Percentiles rank a stretch among this genome's conserved stretches.
phyloP scores from a whole-genome alignment of 345 rosid species.

The Pistacia integerrima region DNA sequence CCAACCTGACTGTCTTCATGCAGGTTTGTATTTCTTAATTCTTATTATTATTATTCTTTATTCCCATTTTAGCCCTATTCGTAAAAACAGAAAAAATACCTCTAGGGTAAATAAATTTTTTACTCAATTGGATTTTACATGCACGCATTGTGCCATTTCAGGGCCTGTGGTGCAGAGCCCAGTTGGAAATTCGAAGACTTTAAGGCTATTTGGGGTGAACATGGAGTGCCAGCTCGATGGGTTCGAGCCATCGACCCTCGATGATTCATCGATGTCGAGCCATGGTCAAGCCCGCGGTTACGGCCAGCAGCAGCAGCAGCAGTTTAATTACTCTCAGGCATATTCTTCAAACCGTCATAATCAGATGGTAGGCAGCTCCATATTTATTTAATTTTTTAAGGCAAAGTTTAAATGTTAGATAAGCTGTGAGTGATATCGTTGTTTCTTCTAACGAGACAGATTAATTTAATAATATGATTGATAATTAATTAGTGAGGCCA shows the following conservation, averaged over 20 bases:
- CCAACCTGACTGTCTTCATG: conserved; percentile 64
- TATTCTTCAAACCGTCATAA: conserved; percentile 32
- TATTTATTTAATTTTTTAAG: neutral
- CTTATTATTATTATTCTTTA: neutral
- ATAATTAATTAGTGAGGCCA: conserved; percentile 7
- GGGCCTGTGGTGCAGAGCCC: conserved; percentile 40
- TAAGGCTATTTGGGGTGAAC: conserved; percentile 90
- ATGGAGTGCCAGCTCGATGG: conserved; percentile 77
- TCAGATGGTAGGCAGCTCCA: conserved; percentile 44
- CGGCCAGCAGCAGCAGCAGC: conserved; percentile 15
- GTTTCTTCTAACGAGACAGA: conserved; percentile 45
- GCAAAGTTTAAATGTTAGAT: neutral
- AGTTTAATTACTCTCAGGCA: conserved; percentile 29
- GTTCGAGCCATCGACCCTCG: too few relatives aligned
- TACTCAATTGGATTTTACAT: too few relatives aligned
- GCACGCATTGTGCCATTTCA: conserved; percentile 14
- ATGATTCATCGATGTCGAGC: conserved; percentile 27
- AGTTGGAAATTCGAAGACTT: conserved; percentile 57
- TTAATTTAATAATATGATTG: neutral
- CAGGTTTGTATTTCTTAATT: conserved; percentile 49
- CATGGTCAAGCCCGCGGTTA: conserved; percentile 36
- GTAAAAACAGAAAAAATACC: too few relatives aligned
- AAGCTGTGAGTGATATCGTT: conserved; percentile 8
- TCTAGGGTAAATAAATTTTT: too few relatives aligned
- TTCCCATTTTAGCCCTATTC: too few relatives aligned